phyloP scores from a whole-genome alignment of 805 yeast species.

The Candida dajiaensis region DNA sequence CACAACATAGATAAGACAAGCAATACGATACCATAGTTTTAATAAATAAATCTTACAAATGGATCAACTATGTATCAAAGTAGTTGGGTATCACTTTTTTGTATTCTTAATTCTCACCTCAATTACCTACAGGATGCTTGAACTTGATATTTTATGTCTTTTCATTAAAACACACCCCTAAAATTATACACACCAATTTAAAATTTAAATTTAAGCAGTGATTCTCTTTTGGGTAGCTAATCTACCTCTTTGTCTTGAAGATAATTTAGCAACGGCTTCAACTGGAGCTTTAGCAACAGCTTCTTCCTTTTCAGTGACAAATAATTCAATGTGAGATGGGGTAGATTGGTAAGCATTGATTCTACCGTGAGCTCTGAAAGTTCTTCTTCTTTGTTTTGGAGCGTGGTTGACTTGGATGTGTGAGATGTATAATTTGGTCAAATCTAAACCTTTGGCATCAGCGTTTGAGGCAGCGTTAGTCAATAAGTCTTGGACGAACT shows the following conservation, averaged over 20 bases:
- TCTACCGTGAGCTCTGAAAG: slow-evolving; percentile 99
- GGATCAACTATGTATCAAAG: too few relatives aligned
- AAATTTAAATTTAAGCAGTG: slow-evolving; percentile 43
- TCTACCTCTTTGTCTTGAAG: slow-evolving; percentile 91
- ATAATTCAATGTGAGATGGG: slow-evolving; percentile 98
- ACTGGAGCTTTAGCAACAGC: slow-evolving; percentile 88
- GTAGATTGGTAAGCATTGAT: slow-evolving; percentile 98
- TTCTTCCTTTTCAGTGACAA: slow-evolving; percentile 93
- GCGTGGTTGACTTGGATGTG: slow-evolving; percentile 99
- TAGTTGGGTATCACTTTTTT: too few relatives aligned
- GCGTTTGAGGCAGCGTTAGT: slow-evolving; percentile 99
- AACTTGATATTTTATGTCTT: slow-evolving; percentile 3
- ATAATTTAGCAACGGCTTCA: slow-evolving; percentile 60
- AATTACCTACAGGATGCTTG: too few relatives aligned
- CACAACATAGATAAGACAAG: slow-evolving; percentile 4
- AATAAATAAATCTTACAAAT: neutral
- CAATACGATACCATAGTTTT: neutral
- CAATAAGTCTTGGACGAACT: slow-evolving; percentile 89
- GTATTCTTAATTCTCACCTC: neutral
- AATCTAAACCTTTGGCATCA: slow-evolving; percentile 97
- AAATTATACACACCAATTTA: slow-evolving; percentile 8
- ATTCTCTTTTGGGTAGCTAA: slow-evolving; percentile 77
- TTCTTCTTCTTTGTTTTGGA: slow-evolving; percentile 99
- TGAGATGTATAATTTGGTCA: slow-evolving; percentile 86
- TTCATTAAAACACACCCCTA: slow-evolving; percentile 11